Evolutionary conservation across 1,284 basidiomycete genomes (phyloP), one percentile per base, ranked within the genome.

Genomic region (Tilletia setariae): DNA sequence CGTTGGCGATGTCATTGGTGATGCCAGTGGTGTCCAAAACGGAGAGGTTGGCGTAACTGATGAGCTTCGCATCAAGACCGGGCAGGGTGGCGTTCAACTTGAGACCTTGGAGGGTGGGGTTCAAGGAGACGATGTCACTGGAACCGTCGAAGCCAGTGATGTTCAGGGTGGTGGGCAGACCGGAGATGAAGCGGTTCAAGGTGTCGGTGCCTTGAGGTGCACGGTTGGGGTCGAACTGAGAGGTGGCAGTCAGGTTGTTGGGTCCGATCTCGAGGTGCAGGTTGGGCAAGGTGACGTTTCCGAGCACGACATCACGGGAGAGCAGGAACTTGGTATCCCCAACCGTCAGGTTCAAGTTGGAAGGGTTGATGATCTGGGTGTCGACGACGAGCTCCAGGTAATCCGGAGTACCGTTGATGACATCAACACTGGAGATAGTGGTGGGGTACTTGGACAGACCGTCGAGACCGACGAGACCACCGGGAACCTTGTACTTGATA

Each of bases 401-500:
- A 30, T 88, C 86, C n/a, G 82, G 76, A 2, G 87, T 88, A 28
- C 90, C 91, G 65, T 90, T 90, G 13, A 86, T 76, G 1, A 92
- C 89, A 77, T 92, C 90, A 30, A 92, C 89, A 11, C 79, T 83
- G 59, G 86, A 84, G 71, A 92, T 90, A 13, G 84, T 84, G 1
- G 87, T 83, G 1, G 83, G 88, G 76, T 86, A 84, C 3, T 85
- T 86, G 53, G 87, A 86, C 64, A 91, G 81, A 8, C 90, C 90
- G 70, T 86, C 85, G 19, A 92, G 80, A 63, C 90, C 91, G 28
- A 85, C 81, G 64, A 92, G 83, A 32, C 85, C 86, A 7, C 88
- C 89, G n/a, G 88, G 84, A 8, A 91, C 90, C 72, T 90, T 88
- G 79, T 91, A 89, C 73, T 87, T 87, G 80, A 92, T 91, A 1